Base-by-base conservation (phyloP, 768 basidiomycete species). In the Lactarius indigo region DNA sequence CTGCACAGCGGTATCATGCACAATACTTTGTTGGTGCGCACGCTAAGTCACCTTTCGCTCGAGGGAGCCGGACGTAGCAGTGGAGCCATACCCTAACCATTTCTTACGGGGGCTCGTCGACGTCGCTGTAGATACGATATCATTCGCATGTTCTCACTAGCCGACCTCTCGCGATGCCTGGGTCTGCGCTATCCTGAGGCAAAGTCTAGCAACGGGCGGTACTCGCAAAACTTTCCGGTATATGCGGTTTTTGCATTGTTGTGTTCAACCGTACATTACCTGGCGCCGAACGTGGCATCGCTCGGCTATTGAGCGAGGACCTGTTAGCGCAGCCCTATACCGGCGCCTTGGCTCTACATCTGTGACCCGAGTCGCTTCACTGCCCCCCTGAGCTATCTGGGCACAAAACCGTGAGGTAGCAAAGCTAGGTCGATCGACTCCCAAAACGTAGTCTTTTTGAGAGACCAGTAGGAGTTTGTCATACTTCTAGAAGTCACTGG, bases 111-210 rank as follows among this genome's bases (percentile, higher is more conserved):
- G 50, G 7, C 57, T 39, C 59, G 15, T 61, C 35, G 10, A 41
- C 65, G 7, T 39, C 18, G 61, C 52, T 4, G 23, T n/a, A 5
- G 56, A 60, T 20, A 64, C 18, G 64, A 63, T 30, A 50, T 69
- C 1, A 68, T 68, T 39, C 75, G 75, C 7, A 68, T 74, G 12
- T 78, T 92, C 20, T 88, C 87, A 0, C 56, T 76, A 4, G 78
- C 80, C 3, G 87, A 92, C 71, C 73, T 92, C 7, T 83, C 88
- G 1, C 81, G 79, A 26, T 80, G 83, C 68, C 79, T 83, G 10
- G 78, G 85, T n/a, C 84, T 85, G 68, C 86, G 90, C 12, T n/a
- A n/a, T n/a, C n/a, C n/a, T n/a, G 85, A 90, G 39, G 78, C 84
- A 18, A 77, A 78, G 30, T 76, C 72, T 0, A 74, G 31, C 3